Evolutionary conservation across 106 monocot species (phyloP), one percentile per base, ranked within the genome.

Genomic region (Dendrobium officinale): DNA sequence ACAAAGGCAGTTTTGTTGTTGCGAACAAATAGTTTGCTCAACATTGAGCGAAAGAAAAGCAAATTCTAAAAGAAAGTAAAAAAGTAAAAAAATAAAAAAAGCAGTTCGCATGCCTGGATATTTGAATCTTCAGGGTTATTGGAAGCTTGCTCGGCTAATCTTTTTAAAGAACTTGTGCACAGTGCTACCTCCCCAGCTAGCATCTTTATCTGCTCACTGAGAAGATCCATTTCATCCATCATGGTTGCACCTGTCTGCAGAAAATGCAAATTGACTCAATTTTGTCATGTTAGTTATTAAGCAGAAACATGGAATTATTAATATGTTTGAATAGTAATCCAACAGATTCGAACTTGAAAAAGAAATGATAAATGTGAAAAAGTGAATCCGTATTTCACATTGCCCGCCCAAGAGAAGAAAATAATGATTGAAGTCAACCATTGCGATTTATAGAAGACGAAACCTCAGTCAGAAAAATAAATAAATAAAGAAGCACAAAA

Each of bases 181-280:
- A 99, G 74, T 79, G 99, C 99, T 80, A 99, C 87, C 80, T 99
- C 99, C 33, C 95, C 99, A 73, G 93, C 88, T 80, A 99, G 77
- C 91, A 95, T 91, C 83, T 95, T 99, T n/a, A 99, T 83, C 85
- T 95, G 93, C 78, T 99, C 99, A 9, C 85, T 79, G 15, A 99
- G 88, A 80, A 99, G 91, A 89, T 99, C 99, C 82, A 95, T 93
- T 85, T 95, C 95, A 86, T 99, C 99, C 7, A 87, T 83, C 55
- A 95, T 93, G 26, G 95, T 99, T 80, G 89, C 87, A 55, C 95
- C 95, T 64, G 93, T 91, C 98, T 99, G 88, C 55, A 86, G 67
- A 27, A 77, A 19, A 79, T 42, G 20, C 19, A 49, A 74, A 74
- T 5, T 43, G 20, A 41, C 19, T 74, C 42, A 74, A 43, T 19